phyloP scores from a whole-genome alignment of 352 stramenopile genomes.

The Globisporangium solare region DNA sequence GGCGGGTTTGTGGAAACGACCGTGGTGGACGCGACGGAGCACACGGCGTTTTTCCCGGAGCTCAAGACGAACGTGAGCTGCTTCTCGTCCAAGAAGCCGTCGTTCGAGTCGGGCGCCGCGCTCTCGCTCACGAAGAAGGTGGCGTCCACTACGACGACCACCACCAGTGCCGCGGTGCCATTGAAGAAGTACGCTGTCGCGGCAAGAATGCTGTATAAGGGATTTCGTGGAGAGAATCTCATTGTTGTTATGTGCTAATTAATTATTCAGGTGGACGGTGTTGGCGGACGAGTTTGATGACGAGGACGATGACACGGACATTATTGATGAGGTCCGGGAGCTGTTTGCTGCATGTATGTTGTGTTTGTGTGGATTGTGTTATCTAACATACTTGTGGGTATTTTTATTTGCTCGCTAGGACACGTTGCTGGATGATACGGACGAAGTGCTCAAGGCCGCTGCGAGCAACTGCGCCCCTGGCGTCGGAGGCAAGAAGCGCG shows the following conservation, averaged over 20 bases:
- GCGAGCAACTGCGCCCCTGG: conserved; percentile 72
- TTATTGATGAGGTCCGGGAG: conserved; percentile 63
- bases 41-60: conserved; percentile 37
- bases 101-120: conserved; percentile 41
- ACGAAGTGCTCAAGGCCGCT: conserved; percentile 71
- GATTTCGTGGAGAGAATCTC: not conserved
- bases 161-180: conserved; percentile 12
- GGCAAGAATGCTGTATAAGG: too few species aligned
- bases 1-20: conserved; percentile 63
- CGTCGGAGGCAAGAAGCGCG: conserved; percentile 86
- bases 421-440: conserved; percentile 75
- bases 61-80: conserved; percentile 26
- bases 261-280: conserved; percentile 44
- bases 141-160: conserved; percentile 10
- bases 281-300: conserved; percentile 54
- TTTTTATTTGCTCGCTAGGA: conserved; percentile 23
- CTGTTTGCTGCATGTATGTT: not conserved
- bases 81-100: conserved; percentile 65
- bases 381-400: not conserved
- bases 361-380: not conserved
- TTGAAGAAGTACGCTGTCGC: conserved; percentile 33
- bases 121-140: conserved; percentile 48
- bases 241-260: not conserved
- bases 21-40: conserved; percentile 24
- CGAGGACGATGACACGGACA: conserved; percentile 44